phyloP scores from a whole-genome alignment of 164 flowering plant genomes.

The Berberis thunbergii region DNA sequence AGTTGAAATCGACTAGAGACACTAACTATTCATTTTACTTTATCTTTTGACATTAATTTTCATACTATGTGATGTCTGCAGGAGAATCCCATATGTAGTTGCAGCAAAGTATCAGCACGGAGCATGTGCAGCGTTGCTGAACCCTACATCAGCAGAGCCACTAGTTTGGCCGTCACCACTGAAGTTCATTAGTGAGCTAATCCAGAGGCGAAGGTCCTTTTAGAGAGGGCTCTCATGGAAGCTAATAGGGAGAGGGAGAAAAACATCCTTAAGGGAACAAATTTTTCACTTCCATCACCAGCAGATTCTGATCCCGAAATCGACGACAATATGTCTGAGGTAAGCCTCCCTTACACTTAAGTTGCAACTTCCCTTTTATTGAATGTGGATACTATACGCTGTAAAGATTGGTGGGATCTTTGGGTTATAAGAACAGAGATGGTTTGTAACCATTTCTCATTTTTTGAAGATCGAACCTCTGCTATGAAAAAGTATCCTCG shows the following conservation, averaged over 20 bases:
- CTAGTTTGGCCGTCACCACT: slow-evolving; percentile 98
- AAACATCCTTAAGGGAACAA: slow-evolving; percentile 53
- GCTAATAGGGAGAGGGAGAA: slow-evolving; percentile 88
- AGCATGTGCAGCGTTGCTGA: slow-evolving; percentile 75
- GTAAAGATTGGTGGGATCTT: too few species aligned
- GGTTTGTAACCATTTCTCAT: too few species aligned
- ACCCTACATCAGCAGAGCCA: slow-evolving; percentile 91
- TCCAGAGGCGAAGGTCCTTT: slow-evolving; percentile 68
- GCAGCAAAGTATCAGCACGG: slow-evolving; percentile 68
- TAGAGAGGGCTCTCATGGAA: slow-evolving; percentile 82
- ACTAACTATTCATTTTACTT: too few species aligned
- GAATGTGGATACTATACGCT: too few species aligned
- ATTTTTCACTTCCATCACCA: slow-evolving; percentile 49
- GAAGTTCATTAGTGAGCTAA: slow-evolving; percentile 88
- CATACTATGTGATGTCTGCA: slow-evolving; percentile 23
- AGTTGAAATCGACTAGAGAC: too few species aligned
- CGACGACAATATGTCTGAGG: slow-evolving; percentile 76
- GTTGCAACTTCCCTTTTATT: too few species aligned
- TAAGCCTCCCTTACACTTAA: slow-evolving; percentile 12
- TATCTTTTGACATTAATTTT: too few species aligned
- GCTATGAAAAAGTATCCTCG: too few species aligned
- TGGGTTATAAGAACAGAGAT: too few species aligned
- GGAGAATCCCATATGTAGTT: slow-evolving; percentile 81
- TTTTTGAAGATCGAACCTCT: too few species aligned
- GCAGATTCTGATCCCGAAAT: slow-evolving; percentile 34